Conservation (phyloP, 768 basidiomycete species). For the Mycena haematopus region DNA sequence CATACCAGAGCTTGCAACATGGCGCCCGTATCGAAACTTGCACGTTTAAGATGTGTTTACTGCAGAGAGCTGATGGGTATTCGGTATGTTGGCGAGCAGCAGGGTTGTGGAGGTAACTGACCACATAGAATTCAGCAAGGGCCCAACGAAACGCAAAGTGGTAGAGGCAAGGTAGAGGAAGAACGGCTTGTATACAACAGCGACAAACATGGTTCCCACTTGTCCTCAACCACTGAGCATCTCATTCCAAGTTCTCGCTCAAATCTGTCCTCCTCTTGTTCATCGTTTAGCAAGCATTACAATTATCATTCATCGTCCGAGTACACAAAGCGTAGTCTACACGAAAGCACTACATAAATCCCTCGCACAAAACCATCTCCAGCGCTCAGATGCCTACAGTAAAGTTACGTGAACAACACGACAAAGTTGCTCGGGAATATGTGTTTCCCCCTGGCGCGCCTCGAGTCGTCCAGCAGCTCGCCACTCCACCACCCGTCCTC, state of each 20-base stretch:
- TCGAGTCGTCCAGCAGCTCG: slow-evolving; percentile 76
- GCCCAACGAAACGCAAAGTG: slow-evolving; percentile 34
- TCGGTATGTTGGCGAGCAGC: slow-evolving; percentile 16
- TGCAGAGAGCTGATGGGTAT: slow-evolving; percentile 39
- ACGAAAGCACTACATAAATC: not conserved
- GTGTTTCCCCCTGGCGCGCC: slow-evolving; percentile 73
- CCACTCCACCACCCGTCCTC: slow-evolving; percentile 99
- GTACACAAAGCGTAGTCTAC: not conserved
- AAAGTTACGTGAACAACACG: slow-evolving; percentile 61
- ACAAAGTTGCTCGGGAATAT: slow-evolving; percentile 93
- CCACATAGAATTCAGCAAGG: slow-evolving; percentile 57
- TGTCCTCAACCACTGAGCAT: not conserved
- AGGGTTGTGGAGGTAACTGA: slow-evolving; percentile 7
- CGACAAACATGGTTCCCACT: not conserved
- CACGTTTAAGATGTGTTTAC: slow-evolving; percentile 96
- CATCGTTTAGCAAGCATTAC: no score
- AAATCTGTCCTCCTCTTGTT: no score
- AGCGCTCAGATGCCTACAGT: slow-evolving; percentile 1
- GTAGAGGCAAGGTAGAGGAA: no score
- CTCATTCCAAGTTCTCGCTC: no score
- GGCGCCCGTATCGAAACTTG: slow-evolving; percentile 96
- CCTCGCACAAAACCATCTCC: not conserved
- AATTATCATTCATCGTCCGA: not conserved
- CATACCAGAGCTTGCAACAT: slow-evolving; percentile 98
- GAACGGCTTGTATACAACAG: not conserved